Evolutionary conservation across 106 monocot genomes (phyloP), one percentile per base, ranked within the genome.

Genomic region (Phalaenopsis aphrodite): DNA sequence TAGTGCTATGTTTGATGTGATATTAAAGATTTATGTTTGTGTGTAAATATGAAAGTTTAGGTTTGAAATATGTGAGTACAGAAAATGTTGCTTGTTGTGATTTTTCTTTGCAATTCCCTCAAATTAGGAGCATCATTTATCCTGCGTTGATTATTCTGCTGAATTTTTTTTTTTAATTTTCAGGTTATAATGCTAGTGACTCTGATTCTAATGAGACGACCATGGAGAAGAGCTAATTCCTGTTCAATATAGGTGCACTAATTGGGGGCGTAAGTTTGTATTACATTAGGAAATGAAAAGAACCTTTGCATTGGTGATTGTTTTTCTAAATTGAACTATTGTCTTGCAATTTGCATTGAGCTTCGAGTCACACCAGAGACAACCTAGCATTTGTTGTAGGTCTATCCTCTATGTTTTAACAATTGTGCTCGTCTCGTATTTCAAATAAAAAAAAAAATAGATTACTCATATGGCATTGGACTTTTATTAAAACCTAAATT

Each of bases 121-220:
- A 36, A 21, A 30, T 80, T 56, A 52, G 36, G 17, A 43, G 79
- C 41, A 12, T 55, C 7, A 52, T 56, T 55, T 49, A 56, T 30
- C 14, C n/a, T 8, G 18, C 42, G n/a, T 47, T 38, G 41, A n/a
- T 61, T 64, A 3, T 43, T 49, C 24, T 81, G 19, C 42, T 75
- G 41, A 30, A 30, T 30, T 5, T 21, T 24, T 15, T 8, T 21
- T 61, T 18, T 61, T 61, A 21, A 61, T 58, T 77, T 87, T 73
- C 74, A 95, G 95, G 95, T 48, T 95, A 92, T 78, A 95, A 95
- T 86, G 95, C 92, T 43, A 95, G 95, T 79, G 95, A 95, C 77
- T 95, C 95, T 3, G 95, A 95, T 78, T 87, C 92, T 83, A 92
- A 90, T 79, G 92, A 90, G 17, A 84, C 39, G 16, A 82, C 86